Evolutionary conservation across 164 flowering plant species (phyloP).

Genomic region (Aristolochia contorta): DNA sequence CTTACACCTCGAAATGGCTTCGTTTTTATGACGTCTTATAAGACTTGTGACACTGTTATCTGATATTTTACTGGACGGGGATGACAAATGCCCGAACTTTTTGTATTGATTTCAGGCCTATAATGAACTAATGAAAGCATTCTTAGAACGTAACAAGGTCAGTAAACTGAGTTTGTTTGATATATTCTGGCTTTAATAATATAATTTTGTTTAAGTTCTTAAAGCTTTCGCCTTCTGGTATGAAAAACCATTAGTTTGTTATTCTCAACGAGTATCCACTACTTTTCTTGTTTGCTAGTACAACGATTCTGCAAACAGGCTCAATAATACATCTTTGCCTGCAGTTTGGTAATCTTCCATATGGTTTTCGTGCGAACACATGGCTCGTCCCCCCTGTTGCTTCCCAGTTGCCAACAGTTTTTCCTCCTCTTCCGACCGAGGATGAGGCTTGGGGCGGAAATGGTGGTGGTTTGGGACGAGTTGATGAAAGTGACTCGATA

Average conservation of each 20-base stretch:
- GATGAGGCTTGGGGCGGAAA: constrained; percentile 93
- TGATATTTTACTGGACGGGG: too few relatives aligned
- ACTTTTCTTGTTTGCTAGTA: too few relatives aligned
- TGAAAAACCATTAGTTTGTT: too few relatives aligned
- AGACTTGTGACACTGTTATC: too few relatives aligned
- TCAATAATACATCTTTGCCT: constrained; percentile 1
- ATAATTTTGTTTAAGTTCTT: too few relatives aligned
- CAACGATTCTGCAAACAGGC: too few relatives aligned
- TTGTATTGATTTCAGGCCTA: constrained; percentile 56
- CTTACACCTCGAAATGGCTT: background rate
- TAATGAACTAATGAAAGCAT: constrained; percentile 86
- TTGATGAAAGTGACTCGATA: constrained; percentile 60
- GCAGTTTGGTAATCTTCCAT: constrained; percentile 99
- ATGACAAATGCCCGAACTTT: background rate
- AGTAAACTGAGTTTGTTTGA: background rate
- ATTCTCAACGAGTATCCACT: too few relatives aligned
- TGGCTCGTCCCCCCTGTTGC: constrained; percentile 94
- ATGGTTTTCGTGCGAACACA: constrained; percentile 95
- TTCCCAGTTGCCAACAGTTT: constrained; percentile 51
- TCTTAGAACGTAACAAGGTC: constrained; percentile 92
- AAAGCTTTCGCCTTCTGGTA: too few relatives aligned
- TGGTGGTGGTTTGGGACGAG: constrained; percentile 95
- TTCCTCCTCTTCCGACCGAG: constrained; percentile 82
- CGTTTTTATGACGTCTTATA: too few relatives aligned
- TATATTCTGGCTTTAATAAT: too few relatives aligned